Evolutionary conservation across 1,139 yeast species (phyloP), one percentile per base, ranked within the genome.

Genomic region (Candida anutae): DNA sequence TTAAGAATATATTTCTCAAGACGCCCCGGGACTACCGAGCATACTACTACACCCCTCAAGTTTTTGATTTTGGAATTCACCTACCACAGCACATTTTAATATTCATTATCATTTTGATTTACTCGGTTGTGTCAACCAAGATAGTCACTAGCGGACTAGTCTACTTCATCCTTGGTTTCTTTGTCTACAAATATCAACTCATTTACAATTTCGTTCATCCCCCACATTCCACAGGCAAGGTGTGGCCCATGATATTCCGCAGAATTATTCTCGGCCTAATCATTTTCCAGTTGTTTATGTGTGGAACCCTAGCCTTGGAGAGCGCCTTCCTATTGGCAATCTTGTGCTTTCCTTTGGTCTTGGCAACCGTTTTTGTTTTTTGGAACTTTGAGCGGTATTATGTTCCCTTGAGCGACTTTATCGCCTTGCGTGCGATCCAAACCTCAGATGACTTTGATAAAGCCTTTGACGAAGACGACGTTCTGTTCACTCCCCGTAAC

Each of bases 221-320:
- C 1, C 79, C 77, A 13, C 83, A 77, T 48, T 74, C 81, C 5
- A 76, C 83, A 0, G 84, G 83, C 1, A 75, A 74, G 39, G 75
- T 75, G 5, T 77, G 83, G 83, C 81, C 82, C 2, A 62, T 77
- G 48, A 68, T 76, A 3, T 74, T 76, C 36, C 58, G 77, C 36
- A 53, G 83, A 27, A 66, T 75, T 3, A 64, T 74, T 28, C 42
- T 77, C 22, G 83, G 83, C 0, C 53, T 76, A 16, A 52, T 74
- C 9, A 63, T 77, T 28, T 68, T 77, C 43, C 83, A 77, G 44
- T 47, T 76, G 24, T 76, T 77, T 39, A 76, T 76, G 81, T 70
- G 77, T 46, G 84, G 84, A 20, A 73, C 83, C 1, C 53, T 77
- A 34, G 82, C 82, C 2, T 57, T 77, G 34, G 81, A 76, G 40